These are phyloP conservation scores for Euptelea pleiosperma DNA, from an alignment of 164 flowering plant genomes.

Conservation along the genomic window DNA sequence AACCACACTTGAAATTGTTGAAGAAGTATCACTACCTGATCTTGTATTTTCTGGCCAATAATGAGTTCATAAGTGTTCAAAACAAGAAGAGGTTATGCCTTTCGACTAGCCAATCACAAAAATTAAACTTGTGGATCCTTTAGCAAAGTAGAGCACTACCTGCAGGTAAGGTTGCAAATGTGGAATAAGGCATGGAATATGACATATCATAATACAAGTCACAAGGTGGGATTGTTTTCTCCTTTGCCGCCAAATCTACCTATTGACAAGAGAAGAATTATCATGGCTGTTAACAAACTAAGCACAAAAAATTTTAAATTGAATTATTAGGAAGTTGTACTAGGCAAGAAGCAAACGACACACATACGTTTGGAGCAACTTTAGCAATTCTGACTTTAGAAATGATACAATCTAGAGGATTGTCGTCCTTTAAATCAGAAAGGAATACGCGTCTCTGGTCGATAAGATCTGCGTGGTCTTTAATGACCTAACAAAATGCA, in stretches of 20 bases:
- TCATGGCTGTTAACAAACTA: too few species aligned
- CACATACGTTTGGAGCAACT: constrained; percentile 40
- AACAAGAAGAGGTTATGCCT: background rate
- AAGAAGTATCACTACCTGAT: constrained; percentile 25
- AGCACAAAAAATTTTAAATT: too few species aligned
- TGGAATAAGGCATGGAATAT: constrained; percentile 41
- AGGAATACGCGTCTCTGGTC: constrained; percentile 52
- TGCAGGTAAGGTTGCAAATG: constrained; percentile 33
- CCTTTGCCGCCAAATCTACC: constrained; percentile 35
- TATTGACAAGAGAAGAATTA: too few species aligned
- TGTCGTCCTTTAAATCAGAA: constrained; percentile 58
- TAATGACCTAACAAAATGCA: constrained; percentile 19
- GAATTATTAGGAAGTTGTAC: too few species aligned
- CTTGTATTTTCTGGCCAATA: background rate
- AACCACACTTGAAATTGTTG: constrained; percentile 36
- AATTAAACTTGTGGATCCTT: background rate
- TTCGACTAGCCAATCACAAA: background rate
- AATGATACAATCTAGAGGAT: constrained; percentile 56
- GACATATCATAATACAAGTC: constrained; percentile 60
- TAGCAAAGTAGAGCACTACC: constrained; percentile 19
- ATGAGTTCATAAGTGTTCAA: background rate
- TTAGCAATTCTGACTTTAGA: constrained; percentile 40
- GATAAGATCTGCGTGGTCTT: constrained; percentile 22
- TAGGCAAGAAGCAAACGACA: background rate
- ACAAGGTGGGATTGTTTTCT: constrained; percentile 25